Conservation (phyloP, 352 stramenopile genomes). For the Pythium scleroteichum region DNA sequence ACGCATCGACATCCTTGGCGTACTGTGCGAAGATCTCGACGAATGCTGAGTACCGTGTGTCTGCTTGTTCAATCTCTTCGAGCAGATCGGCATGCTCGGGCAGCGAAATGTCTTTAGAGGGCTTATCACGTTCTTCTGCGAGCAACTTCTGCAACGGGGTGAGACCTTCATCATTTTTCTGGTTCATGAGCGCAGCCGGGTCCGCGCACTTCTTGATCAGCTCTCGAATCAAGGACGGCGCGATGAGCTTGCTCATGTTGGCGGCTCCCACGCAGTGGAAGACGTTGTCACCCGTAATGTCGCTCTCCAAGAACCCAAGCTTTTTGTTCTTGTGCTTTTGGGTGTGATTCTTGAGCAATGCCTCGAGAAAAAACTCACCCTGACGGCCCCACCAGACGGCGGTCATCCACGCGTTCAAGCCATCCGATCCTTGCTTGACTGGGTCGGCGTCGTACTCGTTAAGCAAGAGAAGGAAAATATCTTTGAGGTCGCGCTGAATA, state of each 20-base stretch:
- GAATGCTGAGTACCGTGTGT: constrained; percentile 44
- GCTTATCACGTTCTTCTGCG: constrained; percentile 26
- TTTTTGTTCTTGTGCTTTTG: constrained; percentile 35
- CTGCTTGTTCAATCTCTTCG: constrained; percentile 35
- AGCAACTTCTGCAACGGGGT: constrained; percentile 60
- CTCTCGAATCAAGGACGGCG: constrained; percentile 37
- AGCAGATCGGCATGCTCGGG: constrained; percentile 40
- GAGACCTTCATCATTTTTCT: constrained; percentile 43
- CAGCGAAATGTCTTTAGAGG: constrained; percentile 18
- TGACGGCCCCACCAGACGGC: constrained; percentile 35
- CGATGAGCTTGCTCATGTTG: constrained; percentile 23
- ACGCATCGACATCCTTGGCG: constrained; percentile 37
- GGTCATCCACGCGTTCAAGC: constrained; percentile 62
- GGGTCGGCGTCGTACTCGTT: constrained; percentile 42
- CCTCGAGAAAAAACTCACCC: constrained; percentile 49
- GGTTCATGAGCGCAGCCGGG: constrained; percentile 42
- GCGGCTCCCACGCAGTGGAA: constrained; percentile 57
- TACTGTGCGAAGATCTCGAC: constrained; percentile 56
- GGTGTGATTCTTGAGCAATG: constrained; percentile 47
- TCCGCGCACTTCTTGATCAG: constrained; percentile 37
- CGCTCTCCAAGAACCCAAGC: constrained; percentile 31
- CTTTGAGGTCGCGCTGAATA: constrained; percentile 44
- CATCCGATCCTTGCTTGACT: constrained; percentile 36
- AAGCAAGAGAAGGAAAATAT: constrained; percentile 56
- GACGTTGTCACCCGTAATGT: constrained; percentile 45